Base-by-base conservation (phyloP, 169 alveolate genomes). In the Plasmodium knowlesi region DNA sequence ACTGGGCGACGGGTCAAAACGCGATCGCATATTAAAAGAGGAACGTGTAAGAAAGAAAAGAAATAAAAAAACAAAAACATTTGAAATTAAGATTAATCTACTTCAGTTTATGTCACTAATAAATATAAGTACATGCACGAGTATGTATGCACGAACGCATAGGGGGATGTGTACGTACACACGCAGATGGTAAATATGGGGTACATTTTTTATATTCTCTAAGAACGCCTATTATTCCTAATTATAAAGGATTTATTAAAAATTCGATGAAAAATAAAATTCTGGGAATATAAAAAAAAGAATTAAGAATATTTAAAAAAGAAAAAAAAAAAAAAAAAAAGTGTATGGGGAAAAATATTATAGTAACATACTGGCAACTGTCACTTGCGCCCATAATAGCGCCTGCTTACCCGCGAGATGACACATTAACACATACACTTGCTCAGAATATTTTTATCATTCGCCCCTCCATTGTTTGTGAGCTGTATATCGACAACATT, bases 401-500 rank as follows among this genome's bases (percentile, higher is more conserved):
- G 84, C 71, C 82, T 86, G 84, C 46, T 82, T 50, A 93, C 25
- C 92, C 46, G 84, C 93, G 74, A 81, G 37, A 34, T 84, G 86
- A 91, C 94, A 53, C 73, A 30, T 92, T 73, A 80, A 78, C 93
- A 93, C 84, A 90, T 61, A 32, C 84, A 61, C 57, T 57, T 94
- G 46, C 73, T 93, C 32, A 79, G 46, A 70, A 94, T 28, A 91
- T 82, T 94, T 84, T 94, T 91, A 41, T 79, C 92, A 81, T 86
- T 94, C 50, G 89, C 37, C 41, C 39, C 25, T 34, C 81, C 43
- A 86, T 86, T 78, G 81, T 86, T 86, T 19, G 93, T 70, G 37
- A 86, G 43, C 67, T 86, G 93, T 74, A 86, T 86, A 54, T 86
- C 93, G 41, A 86, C 93, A 67, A 86, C 93, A 86, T 86, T 86